These are phyloP conservation scores for Eucalyptus lansdowneana DNA, from an alignment of 345 rosid species.

Conservation along the genomic window DNA sequence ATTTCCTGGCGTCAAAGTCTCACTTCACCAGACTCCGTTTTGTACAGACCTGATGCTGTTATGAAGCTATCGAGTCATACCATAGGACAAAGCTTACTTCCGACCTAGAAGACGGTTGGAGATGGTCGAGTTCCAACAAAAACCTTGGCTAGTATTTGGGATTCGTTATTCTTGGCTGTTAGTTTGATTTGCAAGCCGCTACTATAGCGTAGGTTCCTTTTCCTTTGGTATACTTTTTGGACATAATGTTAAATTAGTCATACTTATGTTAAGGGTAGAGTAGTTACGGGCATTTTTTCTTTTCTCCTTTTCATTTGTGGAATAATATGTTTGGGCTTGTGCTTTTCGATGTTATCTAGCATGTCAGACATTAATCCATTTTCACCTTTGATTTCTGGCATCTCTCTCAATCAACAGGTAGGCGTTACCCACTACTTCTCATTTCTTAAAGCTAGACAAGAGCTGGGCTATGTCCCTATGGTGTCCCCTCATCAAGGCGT, in stretches of 20 bases:
- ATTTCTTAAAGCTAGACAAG: slow-evolving; percentile 72
- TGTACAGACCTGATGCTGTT: background rate
- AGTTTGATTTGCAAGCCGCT: background rate
- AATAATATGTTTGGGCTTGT: background rate
- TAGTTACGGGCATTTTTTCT: background rate
- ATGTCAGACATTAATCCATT: background rate
- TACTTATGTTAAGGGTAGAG: background rate
- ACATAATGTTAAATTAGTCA: background rate
- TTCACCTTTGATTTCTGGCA: background rate
- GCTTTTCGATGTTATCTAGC: background rate
- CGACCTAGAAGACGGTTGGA: background rate
- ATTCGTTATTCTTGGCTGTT: background rate
- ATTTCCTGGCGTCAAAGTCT: background rate
- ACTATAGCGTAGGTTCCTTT: background rate
- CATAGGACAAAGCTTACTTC: background rate
- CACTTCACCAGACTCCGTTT: background rate
- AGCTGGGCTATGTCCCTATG: slow-evolving; percentile 83
- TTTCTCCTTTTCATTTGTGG: background rate
- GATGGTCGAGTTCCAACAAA: background rate
- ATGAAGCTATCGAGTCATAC: background rate
- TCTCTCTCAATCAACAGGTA: slow-evolving; percentile 25
- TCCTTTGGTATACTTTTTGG: background rate
- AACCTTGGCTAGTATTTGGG: background rate
- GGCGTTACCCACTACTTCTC: slow-evolving; percentile 94
- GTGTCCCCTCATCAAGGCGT: slow-evolving; percentile 73